Evolutionary conservation across 495 filamentous ascomycete genomes (phyloP).

Genomic region (Penicillium silybi): DNA sequence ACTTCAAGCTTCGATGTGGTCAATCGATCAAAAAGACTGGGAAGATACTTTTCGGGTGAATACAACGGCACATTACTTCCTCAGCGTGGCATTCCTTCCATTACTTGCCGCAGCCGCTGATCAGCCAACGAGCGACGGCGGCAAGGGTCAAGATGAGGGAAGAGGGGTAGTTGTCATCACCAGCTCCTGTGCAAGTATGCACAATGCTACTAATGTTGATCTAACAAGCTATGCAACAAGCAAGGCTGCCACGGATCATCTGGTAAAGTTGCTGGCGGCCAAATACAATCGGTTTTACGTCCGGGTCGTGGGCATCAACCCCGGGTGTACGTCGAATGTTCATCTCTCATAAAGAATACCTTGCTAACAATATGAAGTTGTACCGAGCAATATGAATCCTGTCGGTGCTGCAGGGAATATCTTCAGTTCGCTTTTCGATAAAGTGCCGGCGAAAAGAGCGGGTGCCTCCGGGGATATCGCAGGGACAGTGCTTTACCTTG

Average conservation of each 20-base stretch:
- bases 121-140: neutral
- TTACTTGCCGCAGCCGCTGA: slow-evolving; percentile 32
- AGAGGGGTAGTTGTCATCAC: slow-evolving; percentile 40
- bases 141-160: slow-evolving; percentile 30
- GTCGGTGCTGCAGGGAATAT: slow-evolving; percentile 41
- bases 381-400: slow-evolving; percentile 47
- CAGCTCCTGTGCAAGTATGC: slow-evolving; percentile 45
- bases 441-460: slow-evolving; percentile 41
- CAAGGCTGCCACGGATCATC: slow-evolving; percentile 45
- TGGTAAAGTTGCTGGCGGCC: slow-evolving; percentile 38
- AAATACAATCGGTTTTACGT: slow-evolving; percentile 44
- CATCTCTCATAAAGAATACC: neutral
- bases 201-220: slow-evolving; percentile 46
- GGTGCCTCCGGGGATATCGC: slow-evolving; percentile 38
- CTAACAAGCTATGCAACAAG: slow-evolving; percentile 43
- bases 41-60: slow-evolving; percentile 38
- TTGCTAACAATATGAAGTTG: slow-evolving; percentile 22
- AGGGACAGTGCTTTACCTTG: slow-evolving; percentile 37
- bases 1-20: slow-evolving; percentile 44
- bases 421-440: slow-evolving; percentile 39
- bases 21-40: slow-evolving; percentile 35
- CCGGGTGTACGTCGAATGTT: slow-evolving; percentile 36
- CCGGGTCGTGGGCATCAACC: slow-evolving; percentile 41
- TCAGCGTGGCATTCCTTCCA: slow-evolving; percentile 38
- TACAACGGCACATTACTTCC: slow-evolving; percentile 42